These are phyloP conservation scores for Penicillium manginii DNA, from an alignment of 495 filamentous ascomycete genomes.

Conservation along the genomic window DNA sequence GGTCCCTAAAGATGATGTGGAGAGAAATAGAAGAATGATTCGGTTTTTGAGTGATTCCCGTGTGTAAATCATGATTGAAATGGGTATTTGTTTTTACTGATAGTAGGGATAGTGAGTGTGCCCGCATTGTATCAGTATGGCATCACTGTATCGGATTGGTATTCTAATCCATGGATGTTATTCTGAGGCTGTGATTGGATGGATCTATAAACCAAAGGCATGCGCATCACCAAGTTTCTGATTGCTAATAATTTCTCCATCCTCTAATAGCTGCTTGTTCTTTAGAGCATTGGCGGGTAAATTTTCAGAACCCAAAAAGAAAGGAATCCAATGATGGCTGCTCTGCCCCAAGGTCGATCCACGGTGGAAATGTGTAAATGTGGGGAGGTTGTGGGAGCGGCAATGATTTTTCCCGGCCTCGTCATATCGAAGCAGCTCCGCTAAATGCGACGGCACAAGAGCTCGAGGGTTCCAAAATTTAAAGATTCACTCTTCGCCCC, in stretches of 20 bases:
- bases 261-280: background rate
- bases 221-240: background rate
- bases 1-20: background rate
- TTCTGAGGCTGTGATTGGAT: background rate
- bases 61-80: too few species aligned
- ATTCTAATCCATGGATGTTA: too few species aligned
- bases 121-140: too few species aligned
- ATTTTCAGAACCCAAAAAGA: background rate
- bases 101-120: too few species aligned
- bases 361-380: slow-evolving; percentile 19
- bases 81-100: too few species aligned
- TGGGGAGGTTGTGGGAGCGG: slow-evolving; percentile 35
- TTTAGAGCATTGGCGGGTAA: background rate
- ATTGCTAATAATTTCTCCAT: slow-evolving; percentile 5
- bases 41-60: too few species aligned
- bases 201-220: background rate
- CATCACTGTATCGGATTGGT: too few species aligned
- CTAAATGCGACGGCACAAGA: slow-evolving; percentile 16
- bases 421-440: slow-evolving; percentile 9
- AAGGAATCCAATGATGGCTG: background rate
- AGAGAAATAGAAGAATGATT: background rate
- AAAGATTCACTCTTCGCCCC: slow-evolving; percentile 8
- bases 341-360: background rate
- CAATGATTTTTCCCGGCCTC: slow-evolving; percentile 31
- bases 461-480: slow-evolving; percentile 18